A percentile compares a stretch with the other conserved stretches of the same genome.
Evolutionary conservation across 352 stramenopile genomes (phyloP).

Genomic region (Phytophthora syringae): DNA sequence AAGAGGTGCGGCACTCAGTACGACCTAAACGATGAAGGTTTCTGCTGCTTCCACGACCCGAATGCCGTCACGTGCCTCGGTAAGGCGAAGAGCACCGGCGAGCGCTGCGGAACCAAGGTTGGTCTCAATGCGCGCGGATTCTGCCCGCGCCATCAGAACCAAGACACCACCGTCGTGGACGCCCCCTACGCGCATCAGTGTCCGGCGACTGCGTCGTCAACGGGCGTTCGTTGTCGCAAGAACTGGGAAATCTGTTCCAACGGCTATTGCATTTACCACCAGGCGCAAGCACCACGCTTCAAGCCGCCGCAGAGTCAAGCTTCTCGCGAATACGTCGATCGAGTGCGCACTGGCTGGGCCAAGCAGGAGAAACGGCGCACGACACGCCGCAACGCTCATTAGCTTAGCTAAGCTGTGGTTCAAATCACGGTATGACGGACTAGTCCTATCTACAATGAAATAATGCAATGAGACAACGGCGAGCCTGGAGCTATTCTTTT

Average conservation of each 20-base stretch:
- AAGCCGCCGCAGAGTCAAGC: not conserved
- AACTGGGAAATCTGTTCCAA: constrained; percentile 11
- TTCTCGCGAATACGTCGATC: not conserved
- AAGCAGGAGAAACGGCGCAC: not conserved
- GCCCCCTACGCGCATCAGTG: constrained; percentile 1
- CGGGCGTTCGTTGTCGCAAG: constrained; percentile 2
- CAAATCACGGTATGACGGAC: too few species aligned
- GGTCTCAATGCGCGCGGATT: not conserved
- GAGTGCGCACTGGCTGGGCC: not conserved
- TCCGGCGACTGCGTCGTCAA: constrained; percentile 1
- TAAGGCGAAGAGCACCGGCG: not conserved
- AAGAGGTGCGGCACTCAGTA: not conserved
- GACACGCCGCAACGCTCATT: not conserved
- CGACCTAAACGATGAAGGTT: constrained; percentile 4
- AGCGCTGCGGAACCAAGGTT: not conserved
- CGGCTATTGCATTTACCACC: constrained; percentile 6
- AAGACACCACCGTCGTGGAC: constrained; percentile 3
- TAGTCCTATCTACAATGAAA: too few species aligned
- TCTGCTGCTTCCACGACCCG: not conserved
- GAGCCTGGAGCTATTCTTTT: too few species aligned
- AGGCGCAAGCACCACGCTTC: not conserved
- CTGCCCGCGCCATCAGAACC: constrained; percentile 7
- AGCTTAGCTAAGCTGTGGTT: too few species aligned
- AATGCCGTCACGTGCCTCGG: constrained; percentile 7
- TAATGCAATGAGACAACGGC: too few species aligned